Evolutionary conservation across 2,329 filamentous ascomycete species (phyloP).

Genomic region (Neodidymelliopsis sp.): DNA sequence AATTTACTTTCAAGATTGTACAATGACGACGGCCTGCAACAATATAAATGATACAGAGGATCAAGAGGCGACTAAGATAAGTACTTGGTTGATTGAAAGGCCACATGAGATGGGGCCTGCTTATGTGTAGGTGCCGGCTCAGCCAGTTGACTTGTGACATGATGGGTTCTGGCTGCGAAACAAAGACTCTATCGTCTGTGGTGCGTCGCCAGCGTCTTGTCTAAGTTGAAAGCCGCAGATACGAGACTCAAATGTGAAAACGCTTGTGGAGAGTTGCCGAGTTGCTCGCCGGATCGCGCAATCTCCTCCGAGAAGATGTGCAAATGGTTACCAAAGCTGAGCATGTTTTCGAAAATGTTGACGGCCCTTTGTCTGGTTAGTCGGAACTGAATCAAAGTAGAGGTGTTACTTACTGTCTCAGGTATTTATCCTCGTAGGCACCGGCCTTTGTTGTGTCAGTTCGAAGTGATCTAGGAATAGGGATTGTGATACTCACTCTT

Average conservation of each 20-base stretch:
- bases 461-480: not conserved
- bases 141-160: too few species aligned
- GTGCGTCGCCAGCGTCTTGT: constrained; percentile 52
- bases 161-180: too few species aligned
- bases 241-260: constrained; percentile 80
- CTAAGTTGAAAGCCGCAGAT: constrained; percentile 79
- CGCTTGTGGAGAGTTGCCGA: constrained; percentile 81
- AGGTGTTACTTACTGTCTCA: constrained; percentile 46
- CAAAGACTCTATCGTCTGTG: constrained; percentile 12
- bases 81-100: too few species aligned
- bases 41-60: too few species aligned
- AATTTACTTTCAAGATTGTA: not conserved
- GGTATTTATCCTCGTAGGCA: constrained; percentile 69
- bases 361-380: constrained; percentile 55
- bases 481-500: constrained; percentile 62
- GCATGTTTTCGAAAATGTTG: constrained; percentile 79
- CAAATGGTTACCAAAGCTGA: constrained; percentile 78
- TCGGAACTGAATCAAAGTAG: not conserved
- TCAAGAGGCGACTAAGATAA: too few species aligned
- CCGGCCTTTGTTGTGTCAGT: constrained; percentile 36
- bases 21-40: constrained; percentile 2
- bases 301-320: constrained; percentile 84
- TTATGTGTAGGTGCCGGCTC: too few species aligned
- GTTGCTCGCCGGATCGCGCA: constrained; percentile 74
- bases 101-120: too few species aligned